Conservation (phyloP, 2,329 filamentous ascomycete species). For the Fusarium ramigenum region DNA sequence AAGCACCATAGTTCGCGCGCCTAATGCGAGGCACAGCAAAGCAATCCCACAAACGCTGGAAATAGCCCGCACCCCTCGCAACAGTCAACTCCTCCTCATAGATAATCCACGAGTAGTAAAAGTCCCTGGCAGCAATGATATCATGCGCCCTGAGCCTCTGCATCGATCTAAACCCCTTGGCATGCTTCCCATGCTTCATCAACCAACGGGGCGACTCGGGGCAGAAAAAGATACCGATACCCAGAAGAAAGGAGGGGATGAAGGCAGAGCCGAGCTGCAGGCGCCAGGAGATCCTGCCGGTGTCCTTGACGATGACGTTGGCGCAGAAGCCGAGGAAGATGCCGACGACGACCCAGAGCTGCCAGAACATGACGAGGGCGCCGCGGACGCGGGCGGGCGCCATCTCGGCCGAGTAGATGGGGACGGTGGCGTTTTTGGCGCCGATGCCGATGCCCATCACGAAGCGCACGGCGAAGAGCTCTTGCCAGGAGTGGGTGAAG, state of each 20-base stretch:
- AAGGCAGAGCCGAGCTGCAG: conserved; percentile 70
- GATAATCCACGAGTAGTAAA: conserved; percentile 59
- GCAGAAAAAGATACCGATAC: conserved; percentile 69
- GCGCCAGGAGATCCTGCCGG: conserved; percentile 66
- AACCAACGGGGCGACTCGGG: conserved; percentile 70
- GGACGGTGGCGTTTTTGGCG: conserved; percentile 70
- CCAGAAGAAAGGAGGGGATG: conserved; percentile 59
- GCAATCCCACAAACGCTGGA: conserved; percentile 57
- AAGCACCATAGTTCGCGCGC: conserved; percentile 77
- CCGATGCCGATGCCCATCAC: conserved; percentile 75
- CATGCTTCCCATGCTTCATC: conserved; percentile 69
- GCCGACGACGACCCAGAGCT: conserved; percentile 51
- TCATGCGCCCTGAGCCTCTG: conserved; percentile 57
- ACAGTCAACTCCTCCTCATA: conserved; percentile 46
- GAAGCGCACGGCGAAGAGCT: conserved; percentile 72
- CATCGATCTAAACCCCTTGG: conserved; percentile 66
- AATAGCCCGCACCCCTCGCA: conserved; percentile 43
- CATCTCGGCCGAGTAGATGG: conserved; percentile 78
- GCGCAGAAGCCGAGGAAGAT: conserved; percentile 58
- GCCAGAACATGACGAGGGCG: conserved; percentile 83
- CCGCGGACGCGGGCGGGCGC: conserved; percentile 73
- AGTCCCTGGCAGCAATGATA: conserved; percentile 65
- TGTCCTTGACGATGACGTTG: conserved; percentile 63
- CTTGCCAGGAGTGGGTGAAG: conserved; percentile 71
- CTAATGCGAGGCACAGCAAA: conserved; percentile 74